Evolutionary conservation across 176 grass and related monocot genomes (phyloP).

Genomic region (Thalia dealbata): DNA sequence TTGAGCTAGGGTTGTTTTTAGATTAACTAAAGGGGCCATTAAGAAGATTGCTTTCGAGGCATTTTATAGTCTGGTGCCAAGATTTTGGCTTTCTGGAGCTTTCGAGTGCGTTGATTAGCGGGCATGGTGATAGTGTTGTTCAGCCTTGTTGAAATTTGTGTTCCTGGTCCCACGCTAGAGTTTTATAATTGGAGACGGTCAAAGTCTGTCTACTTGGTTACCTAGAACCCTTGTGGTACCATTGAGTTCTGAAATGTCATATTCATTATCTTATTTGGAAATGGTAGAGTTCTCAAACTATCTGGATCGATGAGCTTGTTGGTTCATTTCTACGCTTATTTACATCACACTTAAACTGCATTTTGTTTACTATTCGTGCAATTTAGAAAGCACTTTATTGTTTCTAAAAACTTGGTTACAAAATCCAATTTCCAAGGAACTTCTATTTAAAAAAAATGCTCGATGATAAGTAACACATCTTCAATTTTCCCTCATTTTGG

Average conservation of each 20-base stretch:
- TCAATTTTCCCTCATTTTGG: too few relatives aligned
- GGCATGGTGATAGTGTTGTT: not conserved
- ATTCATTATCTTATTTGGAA: too few relatives aligned
- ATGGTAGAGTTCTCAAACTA: too few relatives aligned
- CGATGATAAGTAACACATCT: too few relatives aligned
- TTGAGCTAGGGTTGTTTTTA: not conserved
- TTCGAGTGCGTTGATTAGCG: not conserved
- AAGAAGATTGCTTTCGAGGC: not conserved
- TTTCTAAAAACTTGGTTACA: too few relatives aligned
- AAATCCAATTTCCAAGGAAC: too few relatives aligned
- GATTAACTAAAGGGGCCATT: not conserved
- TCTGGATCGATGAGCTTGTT: too few relatives aligned
- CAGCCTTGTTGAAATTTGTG: not conserved
- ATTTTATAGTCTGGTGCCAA: not conserved
- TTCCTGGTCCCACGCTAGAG: not conserved
- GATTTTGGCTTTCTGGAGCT: not conserved
- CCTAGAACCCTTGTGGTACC: not conserved
- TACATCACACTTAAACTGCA: not conserved
- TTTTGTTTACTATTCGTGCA: not conserved
- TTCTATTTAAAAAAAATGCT: too few relatives aligned
- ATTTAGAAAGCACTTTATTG: not conserved
- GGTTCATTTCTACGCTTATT: not conserved
- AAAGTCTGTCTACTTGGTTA: not conserved
- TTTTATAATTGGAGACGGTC: not conserved
- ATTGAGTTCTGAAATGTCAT: not conserved